Percentiles rank a stretch among this genome's conserved stretches.
phyloP scores from a whole-genome alignment of 1,284 basidiomycete species.

The Rhodotorula sp. region DNA sequence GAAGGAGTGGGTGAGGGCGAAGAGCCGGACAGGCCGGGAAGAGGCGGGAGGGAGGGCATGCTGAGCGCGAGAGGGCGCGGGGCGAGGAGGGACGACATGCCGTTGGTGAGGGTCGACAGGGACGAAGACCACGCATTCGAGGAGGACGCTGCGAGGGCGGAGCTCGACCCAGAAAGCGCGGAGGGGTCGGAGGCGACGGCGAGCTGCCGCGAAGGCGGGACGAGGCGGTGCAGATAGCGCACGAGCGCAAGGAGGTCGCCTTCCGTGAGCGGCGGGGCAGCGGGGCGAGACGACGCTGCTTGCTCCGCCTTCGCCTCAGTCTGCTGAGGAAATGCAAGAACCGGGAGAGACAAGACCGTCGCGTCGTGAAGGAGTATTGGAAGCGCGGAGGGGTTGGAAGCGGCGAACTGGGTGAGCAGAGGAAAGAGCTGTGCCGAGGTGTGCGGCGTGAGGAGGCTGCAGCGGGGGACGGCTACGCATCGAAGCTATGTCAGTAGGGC shows the following conservation, averaged over 20 bases:
- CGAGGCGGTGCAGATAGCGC: conserved; percentile 3
- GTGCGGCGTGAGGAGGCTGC: neutral
- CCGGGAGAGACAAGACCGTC: conserved; percentile 16
- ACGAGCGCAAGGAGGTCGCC: conserved; percentile 25
- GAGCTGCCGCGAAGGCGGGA: neutral
- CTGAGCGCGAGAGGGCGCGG: conserved; percentile 3
- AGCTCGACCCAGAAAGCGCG: too few relatives aligned
- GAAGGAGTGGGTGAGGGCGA: neutral
- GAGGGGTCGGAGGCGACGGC: neutral
- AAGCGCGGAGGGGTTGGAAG: conserved; percentile 14
- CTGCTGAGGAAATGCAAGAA: neutral
- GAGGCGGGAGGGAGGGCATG: neutral
- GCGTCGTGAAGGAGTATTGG: conserved; percentile 30
- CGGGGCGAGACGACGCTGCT: neutral
- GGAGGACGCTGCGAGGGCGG: neutral
- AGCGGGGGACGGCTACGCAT: conserved; percentile 8
- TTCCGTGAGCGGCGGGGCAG: conserved; percentile 5
- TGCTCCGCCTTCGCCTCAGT: neutral
- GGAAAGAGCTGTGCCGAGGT: conserved; percentile 25
- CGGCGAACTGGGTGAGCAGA: conserved; percentile 31
- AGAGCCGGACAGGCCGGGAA: neutral
- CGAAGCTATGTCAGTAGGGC: fast-evolving
- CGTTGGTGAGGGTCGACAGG: conserved; percentile 5
- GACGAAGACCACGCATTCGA: neutral
- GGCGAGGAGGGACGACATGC: conserved; percentile 5